Percentiles rank a stretch among this genome's conserved stretches.
Conservation (phyloP, 2,329 filamentous ascomycete species). For the Colletotrichum lentis region DNA sequence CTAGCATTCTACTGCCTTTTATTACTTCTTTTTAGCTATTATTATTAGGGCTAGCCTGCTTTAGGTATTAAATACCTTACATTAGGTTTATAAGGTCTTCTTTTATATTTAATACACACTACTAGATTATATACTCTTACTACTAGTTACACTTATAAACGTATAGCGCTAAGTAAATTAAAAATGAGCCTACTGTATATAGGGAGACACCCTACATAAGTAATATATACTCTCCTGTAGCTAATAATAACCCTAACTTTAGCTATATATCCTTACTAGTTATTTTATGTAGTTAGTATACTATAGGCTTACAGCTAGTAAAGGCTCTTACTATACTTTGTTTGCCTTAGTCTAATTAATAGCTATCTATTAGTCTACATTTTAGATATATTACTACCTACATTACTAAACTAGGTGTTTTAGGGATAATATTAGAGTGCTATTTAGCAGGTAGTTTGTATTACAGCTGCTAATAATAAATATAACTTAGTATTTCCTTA, state of each 20-base stretch:
- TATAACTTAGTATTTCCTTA: too few relatives aligned
- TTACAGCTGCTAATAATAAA: too few relatives aligned
- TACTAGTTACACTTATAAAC: background rate
- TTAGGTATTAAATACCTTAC: background rate
- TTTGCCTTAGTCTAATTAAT: too few relatives aligned
- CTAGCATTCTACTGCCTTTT: background rate
- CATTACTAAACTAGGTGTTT: too few relatives aligned
- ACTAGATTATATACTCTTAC: background rate
- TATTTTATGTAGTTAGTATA: too few relatives aligned
- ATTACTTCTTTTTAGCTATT: background rate
- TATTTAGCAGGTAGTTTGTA: too few relatives aligned
- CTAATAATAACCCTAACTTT: background rate
- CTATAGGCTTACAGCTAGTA: too few relatives aligned
- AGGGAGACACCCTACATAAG: background rate
- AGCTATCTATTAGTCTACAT: too few relatives aligned
- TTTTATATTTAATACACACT: background rate
- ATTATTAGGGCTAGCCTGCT: background rate
- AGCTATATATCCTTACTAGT: too few relatives aligned
- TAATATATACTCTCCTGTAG: background rate
- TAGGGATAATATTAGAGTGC: too few relatives aligned
- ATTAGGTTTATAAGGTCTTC: background rate
- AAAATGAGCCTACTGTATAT: background rate
- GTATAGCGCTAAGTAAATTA: background rate
- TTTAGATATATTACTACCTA: too few relatives aligned
- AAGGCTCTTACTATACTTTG: too few relatives aligned